Conservation (phyloP, 2,329 filamentous ascomycete genomes). For the Pyrenochaeta sp. region DNA sequence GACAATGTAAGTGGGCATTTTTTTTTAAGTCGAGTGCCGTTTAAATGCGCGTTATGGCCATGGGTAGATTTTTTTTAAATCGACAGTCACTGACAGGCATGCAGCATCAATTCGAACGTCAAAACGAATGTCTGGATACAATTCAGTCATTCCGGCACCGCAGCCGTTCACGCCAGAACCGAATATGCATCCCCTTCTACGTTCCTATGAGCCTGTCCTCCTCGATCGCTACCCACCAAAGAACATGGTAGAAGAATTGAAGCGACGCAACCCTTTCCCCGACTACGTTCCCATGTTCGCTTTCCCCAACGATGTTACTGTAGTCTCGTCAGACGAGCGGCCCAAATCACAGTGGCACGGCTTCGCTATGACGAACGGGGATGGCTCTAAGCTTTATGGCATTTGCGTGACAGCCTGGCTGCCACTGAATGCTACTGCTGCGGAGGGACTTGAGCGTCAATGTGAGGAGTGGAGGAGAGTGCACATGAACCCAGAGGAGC, state of each 20-base stretch:
- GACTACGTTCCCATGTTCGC: constrained; percentile 99
- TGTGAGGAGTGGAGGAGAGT: constrained; percentile 61
- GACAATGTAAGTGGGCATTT: constrained; percentile 69
- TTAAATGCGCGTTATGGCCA: neutral
- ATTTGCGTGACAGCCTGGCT: constrained; percentile 94
- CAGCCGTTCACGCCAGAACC: constrained; percentile 89
- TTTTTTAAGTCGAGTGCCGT: neutral
- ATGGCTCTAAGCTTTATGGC: constrained; percentile 90
- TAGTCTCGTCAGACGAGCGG: constrained; percentile 92
- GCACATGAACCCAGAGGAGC: constrained; percentile 89
- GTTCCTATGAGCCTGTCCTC: constrained; percentile 94
- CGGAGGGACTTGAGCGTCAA: constrained; percentile 79
- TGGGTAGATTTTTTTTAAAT: constrained; percentile 33
- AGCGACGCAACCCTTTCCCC: constrained; percentile 84
- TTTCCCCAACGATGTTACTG: constrained; percentile 96
- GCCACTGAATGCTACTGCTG: constrained; percentile 80
- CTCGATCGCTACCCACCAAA: constrained; percentile 93
- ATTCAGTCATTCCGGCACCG: constrained; percentile 93
- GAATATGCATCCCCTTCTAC: constrained; percentile 93
- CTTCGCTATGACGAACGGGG: constrained; percentile 95
- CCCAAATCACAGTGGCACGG: constrained; percentile 98
- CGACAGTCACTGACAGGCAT: constrained; percentile 34
- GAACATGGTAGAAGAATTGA: constrained; percentile 79
- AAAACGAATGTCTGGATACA: constrained; percentile 93
- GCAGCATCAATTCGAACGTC: constrained; percentile 77